Base-by-base conservation (phyloP, 2,329 filamentous ascomycete genomes). In the Fusarium annulatum region DNA sequence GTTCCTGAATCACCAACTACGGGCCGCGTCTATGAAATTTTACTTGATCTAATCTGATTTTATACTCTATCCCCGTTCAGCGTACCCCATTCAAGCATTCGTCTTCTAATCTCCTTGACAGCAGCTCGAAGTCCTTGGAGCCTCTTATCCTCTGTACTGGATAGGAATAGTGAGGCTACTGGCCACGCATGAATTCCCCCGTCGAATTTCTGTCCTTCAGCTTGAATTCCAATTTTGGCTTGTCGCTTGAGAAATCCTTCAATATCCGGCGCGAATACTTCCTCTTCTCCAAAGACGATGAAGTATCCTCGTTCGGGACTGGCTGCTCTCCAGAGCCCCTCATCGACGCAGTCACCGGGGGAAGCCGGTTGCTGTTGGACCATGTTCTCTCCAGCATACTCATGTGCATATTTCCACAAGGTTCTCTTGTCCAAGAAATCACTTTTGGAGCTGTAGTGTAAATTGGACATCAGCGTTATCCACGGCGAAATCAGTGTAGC, bases 181-280 rank as follows among this genome's bases (percentile, higher is more conserved):
- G 94, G 93, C 94, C 94, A 97, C 16, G 92, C 94, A 81, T 97
- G 94, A 65, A 96, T 91, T 6, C 90, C 91, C 19, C 89, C 91
- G 34, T 86, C 82, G 73, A 93, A 90, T 77, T 90, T 89, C 76
- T 88, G 85, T 62, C 85, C 86, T 61, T 86, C 84, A n/a, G 92
- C 86, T 42, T 86, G 80, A 39, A 89, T 81, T 7, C 87, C 87
- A 19, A 87, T 85, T 56, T 85, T 86, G 64, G 85, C 84, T 64
- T 94, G 84, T 36, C 88, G 81, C 18, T 82, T 81, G 18, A 93
- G 84, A 67, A 94, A 83, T 30, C 86, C 85, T 72, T 88, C 85
- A 23, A 94, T 92, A 72, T 95, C 93, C 1, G 90, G 88, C 2
- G 90, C 90, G 72, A 97, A 91, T 1, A 96, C 91, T 80, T 97